Evolutionary conservation across 1,284 basidiomycete genomes (phyloP).

Genomic region (Pseudozyma hubeiensis): DNA sequence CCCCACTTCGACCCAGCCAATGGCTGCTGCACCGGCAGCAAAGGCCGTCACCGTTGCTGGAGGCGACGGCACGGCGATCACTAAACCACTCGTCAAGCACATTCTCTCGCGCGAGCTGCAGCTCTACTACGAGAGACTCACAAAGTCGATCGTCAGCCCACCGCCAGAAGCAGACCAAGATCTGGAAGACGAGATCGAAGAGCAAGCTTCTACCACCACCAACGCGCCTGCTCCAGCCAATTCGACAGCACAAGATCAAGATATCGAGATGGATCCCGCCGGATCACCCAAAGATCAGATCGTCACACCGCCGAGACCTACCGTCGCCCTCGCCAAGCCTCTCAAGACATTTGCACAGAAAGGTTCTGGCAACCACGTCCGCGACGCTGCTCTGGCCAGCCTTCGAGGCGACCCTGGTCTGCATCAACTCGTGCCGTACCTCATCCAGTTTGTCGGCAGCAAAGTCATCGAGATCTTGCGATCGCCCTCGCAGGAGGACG

Average conservation of each 20-base stretch:
- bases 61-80: slow-evolving; percentile 51
- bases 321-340: slow-evolving; percentile 35
- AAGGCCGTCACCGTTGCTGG: slow-evolving; percentile 62
- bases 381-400: slow-evolving; percentile 86
- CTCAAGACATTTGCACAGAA: slow-evolving; percentile 52
- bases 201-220: neutral
- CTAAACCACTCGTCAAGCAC: slow-evolving; percentile 78
- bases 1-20: slow-evolving; percentile 53
- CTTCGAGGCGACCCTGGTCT: slow-evolving; percentile 89
- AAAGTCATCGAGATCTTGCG: slow-evolving; percentile 70
- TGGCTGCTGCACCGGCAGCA: slow-evolving; percentile 46
- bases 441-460: slow-evolving; percentile 93
- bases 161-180: slow-evolving; percentile 59
- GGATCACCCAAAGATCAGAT: slow-evolving; percentile 33
- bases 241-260: slow-evolving; percentile 27
- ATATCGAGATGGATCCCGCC: slow-evolving; percentile 29
- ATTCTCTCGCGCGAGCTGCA: slow-evolving; percentile 94
- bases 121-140: slow-evolving; percentile 92
- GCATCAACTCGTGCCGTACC: slow-evolving; percentile 91
- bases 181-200: slow-evolving; percentile 40
- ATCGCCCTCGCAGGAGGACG: slow-evolving; percentile 61
- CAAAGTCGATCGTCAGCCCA: slow-evolving; percentile 71
- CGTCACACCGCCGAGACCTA: slow-evolving; percentile 44
- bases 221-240: neutral
- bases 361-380: slow-evolving; percentile 61